phyloP scores from a whole-genome alignment of 2,329 filamentous ascomycete species.

The Penicillium sclerotigenum region DNA sequence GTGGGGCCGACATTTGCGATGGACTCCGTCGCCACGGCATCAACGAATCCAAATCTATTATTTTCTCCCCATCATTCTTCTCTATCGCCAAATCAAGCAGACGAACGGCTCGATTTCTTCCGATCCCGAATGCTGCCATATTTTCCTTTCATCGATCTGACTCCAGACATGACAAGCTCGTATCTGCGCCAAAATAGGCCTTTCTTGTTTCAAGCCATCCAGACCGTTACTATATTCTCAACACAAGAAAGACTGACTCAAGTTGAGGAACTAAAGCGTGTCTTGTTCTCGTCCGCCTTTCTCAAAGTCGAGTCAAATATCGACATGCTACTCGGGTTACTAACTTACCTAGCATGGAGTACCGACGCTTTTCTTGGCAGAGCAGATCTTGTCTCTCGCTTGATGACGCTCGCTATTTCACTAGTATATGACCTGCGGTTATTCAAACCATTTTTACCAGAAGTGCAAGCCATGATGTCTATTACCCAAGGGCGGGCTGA shows the following conservation, averaged over 20 bases:
- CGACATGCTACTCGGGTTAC: conserved; percentile 37
- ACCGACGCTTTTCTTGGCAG: conserved; percentile 35
- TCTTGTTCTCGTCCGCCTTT: conserved; percentile 30
- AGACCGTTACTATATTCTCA: conserved; percentile 33
- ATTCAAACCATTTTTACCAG: conserved; percentile 30
- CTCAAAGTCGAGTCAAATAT: conserved; percentile 31
- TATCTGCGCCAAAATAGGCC: conserved; percentile 35
- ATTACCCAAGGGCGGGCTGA: conserved; percentile 30
- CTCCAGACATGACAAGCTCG: conserved; percentile 25
- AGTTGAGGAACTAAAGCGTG: conserved; percentile 31
- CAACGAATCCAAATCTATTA: not conserved
- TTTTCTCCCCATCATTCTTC: too few species aligned
- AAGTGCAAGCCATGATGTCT: conserved; percentile 31
- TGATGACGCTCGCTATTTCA: conserved; percentile 41
- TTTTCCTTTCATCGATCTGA: conserved; percentile 37
- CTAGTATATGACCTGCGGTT: conserved; percentile 38
- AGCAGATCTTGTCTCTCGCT: conserved; percentile 31
- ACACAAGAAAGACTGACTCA: conserved; percentile 26
- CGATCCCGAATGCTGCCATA: conserved; percentile 34
- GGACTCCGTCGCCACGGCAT: not conserved
- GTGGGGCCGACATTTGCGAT: too few species aligned
- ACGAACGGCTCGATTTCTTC: conserved; percentile 29
- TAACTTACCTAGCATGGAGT: conserved; percentile 42
- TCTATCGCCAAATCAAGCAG: conserved; percentile 10
- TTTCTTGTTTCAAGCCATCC: conserved; percentile 38